phyloP scores from a whole-genome alignment of 768 basidiomycete species.

The Phallus indusiatus region DNA sequence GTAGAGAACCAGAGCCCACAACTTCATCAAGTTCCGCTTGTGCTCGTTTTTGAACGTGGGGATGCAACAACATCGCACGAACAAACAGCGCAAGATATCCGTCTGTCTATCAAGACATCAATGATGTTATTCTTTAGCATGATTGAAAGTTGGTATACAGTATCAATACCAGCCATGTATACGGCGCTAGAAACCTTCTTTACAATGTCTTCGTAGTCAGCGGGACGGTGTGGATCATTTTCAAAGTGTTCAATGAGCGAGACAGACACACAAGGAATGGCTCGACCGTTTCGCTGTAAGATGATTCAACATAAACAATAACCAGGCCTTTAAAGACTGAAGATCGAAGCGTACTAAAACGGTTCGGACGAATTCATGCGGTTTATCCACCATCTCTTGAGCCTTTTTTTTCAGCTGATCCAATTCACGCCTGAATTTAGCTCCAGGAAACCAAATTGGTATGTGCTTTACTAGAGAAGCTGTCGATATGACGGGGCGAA shows the following conservation, averaged over 20 bases:
- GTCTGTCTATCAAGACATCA: neutral
- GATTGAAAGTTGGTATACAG: neutral
- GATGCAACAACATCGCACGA: conserved; percentile 17
- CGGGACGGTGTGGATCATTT: too few relatives aligned
- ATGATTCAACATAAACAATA: too few relatives aligned
- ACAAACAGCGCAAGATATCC: conserved; percentile 9
- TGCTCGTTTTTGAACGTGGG: conserved; percentile 15
- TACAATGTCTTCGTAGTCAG: neutral
- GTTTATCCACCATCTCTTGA: neutral
- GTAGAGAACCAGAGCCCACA: conserved; percentile 15
- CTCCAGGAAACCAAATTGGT: conserved; percentile 15
- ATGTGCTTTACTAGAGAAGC: conserved; percentile 11
- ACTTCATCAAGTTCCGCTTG: conserved; percentile 17
- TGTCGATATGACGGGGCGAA: neutral
- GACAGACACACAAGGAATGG: neutral
- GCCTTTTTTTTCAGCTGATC: neutral
- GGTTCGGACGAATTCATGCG: neutral
- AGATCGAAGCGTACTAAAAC: neutral
- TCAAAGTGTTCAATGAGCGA: neutral
- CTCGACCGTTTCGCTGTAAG: too few relatives aligned
- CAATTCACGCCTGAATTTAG: neutral
- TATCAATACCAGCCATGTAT: neutral
- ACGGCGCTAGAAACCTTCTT: neutral
- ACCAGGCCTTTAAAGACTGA: neutral
- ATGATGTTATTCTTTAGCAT: too few relatives aligned